Conservation (phyloP, 768 basidiomycete species). For the Sporobolomyces phaffii region DNA sequence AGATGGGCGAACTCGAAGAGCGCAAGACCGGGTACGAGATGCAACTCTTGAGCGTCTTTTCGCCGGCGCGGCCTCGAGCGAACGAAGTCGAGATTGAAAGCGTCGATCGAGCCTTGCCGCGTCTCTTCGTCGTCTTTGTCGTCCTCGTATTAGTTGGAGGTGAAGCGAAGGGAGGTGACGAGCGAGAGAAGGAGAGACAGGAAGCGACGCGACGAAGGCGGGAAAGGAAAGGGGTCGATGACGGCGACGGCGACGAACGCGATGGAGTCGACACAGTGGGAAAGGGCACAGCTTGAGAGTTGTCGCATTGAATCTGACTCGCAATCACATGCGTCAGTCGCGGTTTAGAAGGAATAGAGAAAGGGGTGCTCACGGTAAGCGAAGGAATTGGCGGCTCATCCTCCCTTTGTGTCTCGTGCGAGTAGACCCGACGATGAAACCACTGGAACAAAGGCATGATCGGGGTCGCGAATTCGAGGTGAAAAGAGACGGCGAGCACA, state of each 20-base stretch:
- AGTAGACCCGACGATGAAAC: neutral
- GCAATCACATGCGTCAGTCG: too few species aligned
- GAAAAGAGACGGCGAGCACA: too few species aligned
- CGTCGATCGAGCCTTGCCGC: neutral
- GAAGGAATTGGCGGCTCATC: neutral
- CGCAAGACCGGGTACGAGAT: conserved; percentile 5
- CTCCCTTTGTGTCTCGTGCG: neutral
- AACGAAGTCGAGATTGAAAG: neutral
- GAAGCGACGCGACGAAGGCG: conserved; percentile 3
- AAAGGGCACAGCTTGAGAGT: neutral
- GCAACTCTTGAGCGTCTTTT: neutral
- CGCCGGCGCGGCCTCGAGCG: neutral
- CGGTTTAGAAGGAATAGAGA: neutral
- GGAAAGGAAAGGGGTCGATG: too few species aligned
- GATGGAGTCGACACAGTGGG: neutral
- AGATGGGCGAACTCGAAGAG: neutral
- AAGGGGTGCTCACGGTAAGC: neutral
- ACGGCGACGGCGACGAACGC: too few species aligned
- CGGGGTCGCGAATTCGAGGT: too few species aligned
- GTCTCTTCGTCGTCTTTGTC: neutral
- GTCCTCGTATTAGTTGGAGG: too few species aligned
- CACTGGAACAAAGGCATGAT: conserved; percentile 2
- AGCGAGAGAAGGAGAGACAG: neutral
- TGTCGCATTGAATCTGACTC: neutral
- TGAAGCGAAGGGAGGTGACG: neutral